phyloP scores from a whole-genome alignment of 495 filamentous ascomycete species.

The Cercophora newfieldiana region DNA sequence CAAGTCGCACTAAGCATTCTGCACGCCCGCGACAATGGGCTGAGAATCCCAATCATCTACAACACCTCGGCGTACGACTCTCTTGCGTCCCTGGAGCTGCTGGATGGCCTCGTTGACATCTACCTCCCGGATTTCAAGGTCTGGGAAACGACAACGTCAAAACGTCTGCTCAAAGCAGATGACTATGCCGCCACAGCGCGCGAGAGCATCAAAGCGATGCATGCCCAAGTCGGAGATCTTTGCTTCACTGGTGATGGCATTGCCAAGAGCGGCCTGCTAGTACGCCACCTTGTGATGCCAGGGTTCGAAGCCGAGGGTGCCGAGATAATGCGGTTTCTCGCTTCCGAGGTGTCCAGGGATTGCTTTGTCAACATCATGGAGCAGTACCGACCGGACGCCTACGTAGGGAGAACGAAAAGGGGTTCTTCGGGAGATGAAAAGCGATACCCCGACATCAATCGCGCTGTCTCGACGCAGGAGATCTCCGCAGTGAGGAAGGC shows the following conservation, averaged over 20 bases:
- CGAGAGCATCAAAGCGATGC: slow-evolving; percentile 74
- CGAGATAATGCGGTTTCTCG: slow-evolving; percentile 70
- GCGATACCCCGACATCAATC: slow-evolving; percentile 74
- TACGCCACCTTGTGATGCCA: slow-evolving; percentile 79
- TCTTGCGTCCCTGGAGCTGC: slow-evolving; percentile 60
- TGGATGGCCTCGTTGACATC: slow-evolving; percentile 76
- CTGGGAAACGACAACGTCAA: slow-evolving; percentile 63
- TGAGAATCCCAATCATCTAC: slow-evolving; percentile 71
- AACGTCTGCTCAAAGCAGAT: slow-evolving; percentile 69
- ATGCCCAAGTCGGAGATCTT: slow-evolving; percentile 72
- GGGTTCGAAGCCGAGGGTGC: slow-evolving; percentile 65
- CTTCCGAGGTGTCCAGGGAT: slow-evolving; percentile 64
- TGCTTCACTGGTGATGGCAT: slow-evolving; percentile 75
- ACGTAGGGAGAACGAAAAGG: slow-evolving; percentile 67
- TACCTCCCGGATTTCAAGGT: slow-evolving; percentile 81
- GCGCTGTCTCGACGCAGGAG: slow-evolving; percentile 63
- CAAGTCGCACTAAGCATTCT: slow-evolving; percentile 72
- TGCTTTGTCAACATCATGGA: slow-evolving; percentile 75
- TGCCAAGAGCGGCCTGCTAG: slow-evolving; percentile 68
- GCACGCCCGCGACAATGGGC: slow-evolving; percentile 63
- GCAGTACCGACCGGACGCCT: slow-evolving; percentile 73
- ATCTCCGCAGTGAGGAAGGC: slow-evolving; percentile 59
- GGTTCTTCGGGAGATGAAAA: slow-evolving; percentile 44
- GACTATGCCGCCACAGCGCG: slow-evolving; percentile 65
- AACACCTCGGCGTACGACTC: slow-evolving; percentile 78